A percentile compares a stretch with the other conserved stretches of the same genome.
Evolutionary conservation across 2,329 filamentous ascomycete species (phyloP).

Genomic region (Chrysoporthe puriensis): DNA sequence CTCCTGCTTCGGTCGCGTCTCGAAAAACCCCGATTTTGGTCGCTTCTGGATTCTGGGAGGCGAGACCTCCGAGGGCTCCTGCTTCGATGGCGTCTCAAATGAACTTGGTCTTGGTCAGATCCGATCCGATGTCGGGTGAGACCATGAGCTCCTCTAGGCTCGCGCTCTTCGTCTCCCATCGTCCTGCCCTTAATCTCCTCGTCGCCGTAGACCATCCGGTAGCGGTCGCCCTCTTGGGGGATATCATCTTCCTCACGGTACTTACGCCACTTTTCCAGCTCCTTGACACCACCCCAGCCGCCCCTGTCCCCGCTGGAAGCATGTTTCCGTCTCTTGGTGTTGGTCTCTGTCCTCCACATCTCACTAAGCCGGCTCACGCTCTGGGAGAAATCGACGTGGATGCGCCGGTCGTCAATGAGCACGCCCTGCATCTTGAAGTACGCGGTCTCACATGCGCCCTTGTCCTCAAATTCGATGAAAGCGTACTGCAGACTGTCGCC

Average conservation of each 20-base stretch:
- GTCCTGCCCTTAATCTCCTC: constrained; percentile 60
- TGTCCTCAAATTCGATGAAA: constrained; percentile 95
- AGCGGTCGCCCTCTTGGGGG: constrained; percentile 51
- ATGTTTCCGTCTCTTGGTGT: constrained; percentile 68
- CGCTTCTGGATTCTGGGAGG: constrained; percentile 28
- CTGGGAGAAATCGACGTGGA: constrained; percentile 98
- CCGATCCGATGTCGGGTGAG: constrained; percentile 17
- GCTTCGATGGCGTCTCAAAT: constrained; percentile 51
- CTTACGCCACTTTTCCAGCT: constrained; percentile 87
- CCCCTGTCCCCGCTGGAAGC: constrained; percentile 58
- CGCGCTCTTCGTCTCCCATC: constrained; percentile 4
- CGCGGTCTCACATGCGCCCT: constrained; percentile 88
- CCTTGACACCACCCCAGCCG: constrained; percentile 88
- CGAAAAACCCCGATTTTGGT: constrained; percentile 36
- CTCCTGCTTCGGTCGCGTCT: constrained; percentile 51
- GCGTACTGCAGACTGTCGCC: constrained; percentile 96
- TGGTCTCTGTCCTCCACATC: constrained; percentile 84
- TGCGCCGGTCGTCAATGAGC: constrained; percentile 93
- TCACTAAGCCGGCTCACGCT: constrained; percentile 88
- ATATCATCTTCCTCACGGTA: constrained; percentile 68
- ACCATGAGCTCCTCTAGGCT: constrained; percentile 3
- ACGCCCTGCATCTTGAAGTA: constrained; percentile 99
- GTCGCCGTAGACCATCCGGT: constrained; percentile 82
- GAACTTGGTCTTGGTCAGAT: constrained; percentile 11
- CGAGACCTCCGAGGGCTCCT: constrained; percentile 36